Conservation (phyloP, 2,329 filamentous ascomycete genomes). For the Ampelomyces quisqualis region DNA sequence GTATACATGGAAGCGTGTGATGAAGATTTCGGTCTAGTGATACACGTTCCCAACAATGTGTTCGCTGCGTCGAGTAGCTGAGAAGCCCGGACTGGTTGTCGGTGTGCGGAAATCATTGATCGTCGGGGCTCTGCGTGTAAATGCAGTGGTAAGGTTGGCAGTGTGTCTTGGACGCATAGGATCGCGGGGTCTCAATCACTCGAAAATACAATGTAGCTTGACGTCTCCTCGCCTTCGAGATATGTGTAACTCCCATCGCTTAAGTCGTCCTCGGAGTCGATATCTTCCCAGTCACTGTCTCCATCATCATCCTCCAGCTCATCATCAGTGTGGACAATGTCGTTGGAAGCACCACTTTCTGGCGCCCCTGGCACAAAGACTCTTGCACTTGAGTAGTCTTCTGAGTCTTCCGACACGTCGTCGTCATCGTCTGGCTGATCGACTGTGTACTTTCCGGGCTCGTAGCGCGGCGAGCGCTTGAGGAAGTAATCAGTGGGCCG, state of each 20-base stretch:
- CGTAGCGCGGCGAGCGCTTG: slow-evolving; percentile 30
- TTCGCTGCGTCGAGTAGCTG: too few relatives aligned
- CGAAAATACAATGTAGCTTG: slow-evolving; percentile 26
- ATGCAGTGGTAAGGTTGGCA: too few relatives aligned
- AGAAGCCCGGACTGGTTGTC: too few relatives aligned
- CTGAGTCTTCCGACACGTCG: slow-evolving; percentile 21
- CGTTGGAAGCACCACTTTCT: slow-evolving; percentile 1
- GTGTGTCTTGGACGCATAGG: too few relatives aligned
- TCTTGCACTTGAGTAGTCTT: slow-evolving; percentile 17
- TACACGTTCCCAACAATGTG: too few relatives aligned
- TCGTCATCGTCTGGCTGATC: slow-evolving; percentile 11
- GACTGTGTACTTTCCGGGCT: slow-evolving; percentile 28
- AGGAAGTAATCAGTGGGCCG: slow-evolving; percentile 29
- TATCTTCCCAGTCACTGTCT: slow-evolving; percentile 29
- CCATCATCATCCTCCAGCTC: slow-evolving; percentile 17
- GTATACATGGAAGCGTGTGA: too few relatives aligned
- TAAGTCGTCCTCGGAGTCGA: slow-evolving; percentile 14
- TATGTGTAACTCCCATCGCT: slow-evolving; percentile 14
- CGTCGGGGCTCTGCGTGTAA: too few relatives aligned
- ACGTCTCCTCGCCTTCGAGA: slow-evolving; percentile 20
- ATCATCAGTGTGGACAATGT: neutral
- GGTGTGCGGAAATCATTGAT: too few relatives aligned
- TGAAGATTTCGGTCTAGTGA: too few relatives aligned
- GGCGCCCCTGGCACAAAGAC: slow-evolving; percentile 4
- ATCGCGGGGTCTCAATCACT: slow-evolving; percentile 23